Evolutionary conservation across 2,329 filamentous ascomycete species (phyloP), one percentile per base, ranked within the genome.

Genomic region (Diatrype stigma): DNA sequence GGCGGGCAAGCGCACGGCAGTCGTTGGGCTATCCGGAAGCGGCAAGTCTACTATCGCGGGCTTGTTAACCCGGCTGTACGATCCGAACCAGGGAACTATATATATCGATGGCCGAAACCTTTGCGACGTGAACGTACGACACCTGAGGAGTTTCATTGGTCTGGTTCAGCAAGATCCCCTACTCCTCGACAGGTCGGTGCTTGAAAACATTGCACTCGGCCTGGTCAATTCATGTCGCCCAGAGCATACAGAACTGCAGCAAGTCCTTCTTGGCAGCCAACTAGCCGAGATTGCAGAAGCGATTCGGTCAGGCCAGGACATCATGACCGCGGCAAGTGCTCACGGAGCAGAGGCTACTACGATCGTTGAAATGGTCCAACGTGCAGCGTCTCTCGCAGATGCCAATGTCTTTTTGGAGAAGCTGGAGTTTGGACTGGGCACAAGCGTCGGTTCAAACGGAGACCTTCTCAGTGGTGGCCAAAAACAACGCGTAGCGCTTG

Each of bases 381-480:
- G 60, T 16, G 79, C 84, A 19, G 77, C 81, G 2, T 69, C 67
- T 12, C 70, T 85, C 26, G 84, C 85, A 0, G 82, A 87, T 62
- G 80, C 79, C 0, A 69, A 69, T 42, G 60, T 62, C 35, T 81
- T 78, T 60, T 77, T 78, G 42, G 68, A 67, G 37, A 69, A 69
- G 2, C 67, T 76, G 2, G 76, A 81, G 50, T 64, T 76, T 58
- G 71, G 75, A 35, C 65, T 75, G 40, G 69, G 69, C 30, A 74
- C 73, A 7, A 61, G 69, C 3, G 71, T 76, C 4, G 70, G 73
- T 10, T 66, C 73, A 11, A 68, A 70, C 35, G 74, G 75, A 3
- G 71, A 69, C 48, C 63, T 75, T 22, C 63, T 77, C 12, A 74
- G 70, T 46, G 75, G 74, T 47, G 72, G 70, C 0, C 73, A 79